Base-by-base conservation (phyloP, 2,329 filamentous ascomycete genomes). In the Fusarium heterosporum region DNA sequence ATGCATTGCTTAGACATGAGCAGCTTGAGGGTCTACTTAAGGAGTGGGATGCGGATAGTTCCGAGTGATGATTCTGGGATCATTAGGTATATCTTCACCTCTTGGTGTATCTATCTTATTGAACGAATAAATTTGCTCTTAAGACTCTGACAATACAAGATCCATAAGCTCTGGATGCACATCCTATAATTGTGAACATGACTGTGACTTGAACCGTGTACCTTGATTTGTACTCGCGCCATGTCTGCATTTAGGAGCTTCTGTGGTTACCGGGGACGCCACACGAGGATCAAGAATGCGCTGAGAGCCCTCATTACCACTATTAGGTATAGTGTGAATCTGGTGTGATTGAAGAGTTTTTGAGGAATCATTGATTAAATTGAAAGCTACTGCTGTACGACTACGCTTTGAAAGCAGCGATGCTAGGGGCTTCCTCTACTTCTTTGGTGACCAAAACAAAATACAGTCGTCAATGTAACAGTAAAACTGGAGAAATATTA, bases 1-100 rank as follows among this genome's bases (percentile, higher is more conserved):
- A 80, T 54, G 84, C 83, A 1, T 67, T 83, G 26, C n/a, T 64
- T 14, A 60, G 84, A n/a, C 83, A 85, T 71, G 74, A 78, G 69
- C 78, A 85, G 74, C 60, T 87, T 28, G 80, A 83, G 50, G 72
- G 36, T 0, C 11, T 79, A 2, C 48, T 79, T 2, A 52, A 51
- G 1, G 52, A 58, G n/a, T 65, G 65, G 66, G 66, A 69, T 40
- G 13, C 34, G 11, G 65, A 68, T 3, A 22, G 2, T 4, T 30
- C 61, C 10, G 28, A 38, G 34, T 66, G 38, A 34, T 30, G 2
- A 17, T 10, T 10, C n/a, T 16, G 13, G 4, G 22, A 6, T 6
- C 22, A n/a, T 22, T 22, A 6, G 22, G 22, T 22, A 22, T 22
- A 22, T 22, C 22, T 22, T 22, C 22, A 22, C 6, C 22, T 22